Conservation (phyloP, 2,329 filamentous ascomycete species). For the Trichoderma aggressivum region DNA sequence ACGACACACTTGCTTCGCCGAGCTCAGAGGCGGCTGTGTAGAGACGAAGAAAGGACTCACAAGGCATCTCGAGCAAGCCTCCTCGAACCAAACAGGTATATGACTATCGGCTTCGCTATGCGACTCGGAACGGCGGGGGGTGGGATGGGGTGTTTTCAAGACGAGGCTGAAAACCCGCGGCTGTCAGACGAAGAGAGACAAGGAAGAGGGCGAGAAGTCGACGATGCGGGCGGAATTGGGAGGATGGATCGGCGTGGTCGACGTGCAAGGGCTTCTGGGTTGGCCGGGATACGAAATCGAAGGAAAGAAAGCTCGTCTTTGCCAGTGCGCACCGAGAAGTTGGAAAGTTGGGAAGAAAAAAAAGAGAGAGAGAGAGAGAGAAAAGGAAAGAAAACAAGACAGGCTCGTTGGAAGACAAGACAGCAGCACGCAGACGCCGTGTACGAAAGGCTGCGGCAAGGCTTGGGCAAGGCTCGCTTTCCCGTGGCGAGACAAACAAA, state of each 20-base stretch:
- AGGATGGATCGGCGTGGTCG: background rate
- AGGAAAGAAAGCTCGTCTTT: background rate
- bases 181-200: background rate
- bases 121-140: conserved; percentile 12
- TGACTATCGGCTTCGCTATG: background rate
- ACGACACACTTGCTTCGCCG: background rate
- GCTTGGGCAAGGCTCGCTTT: conserved; percentile 10
- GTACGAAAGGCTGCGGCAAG: background rate
- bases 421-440: background rate
- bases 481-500: background rate
- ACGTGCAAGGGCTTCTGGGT: background rate
- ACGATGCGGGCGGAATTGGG: background rate
- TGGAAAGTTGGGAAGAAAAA: background rate
- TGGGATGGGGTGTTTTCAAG: background rate
- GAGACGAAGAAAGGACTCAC: conserved; percentile 30
- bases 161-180: conserved; percentile 1
- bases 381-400: background rate
- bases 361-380: too few species aligned
- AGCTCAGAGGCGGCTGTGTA: conserved; percentile 11
- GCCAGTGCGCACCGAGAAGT: background rate
- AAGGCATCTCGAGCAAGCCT: conserved; percentile 36
- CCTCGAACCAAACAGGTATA: conserved; percentile 21
- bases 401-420: background rate
- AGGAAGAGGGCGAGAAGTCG: background rate
- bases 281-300: background rate